Evolutionary conservation across 108 stramenopile species (phyloP).

Genomic region (Pseudonitzschia pungens): DNA sequence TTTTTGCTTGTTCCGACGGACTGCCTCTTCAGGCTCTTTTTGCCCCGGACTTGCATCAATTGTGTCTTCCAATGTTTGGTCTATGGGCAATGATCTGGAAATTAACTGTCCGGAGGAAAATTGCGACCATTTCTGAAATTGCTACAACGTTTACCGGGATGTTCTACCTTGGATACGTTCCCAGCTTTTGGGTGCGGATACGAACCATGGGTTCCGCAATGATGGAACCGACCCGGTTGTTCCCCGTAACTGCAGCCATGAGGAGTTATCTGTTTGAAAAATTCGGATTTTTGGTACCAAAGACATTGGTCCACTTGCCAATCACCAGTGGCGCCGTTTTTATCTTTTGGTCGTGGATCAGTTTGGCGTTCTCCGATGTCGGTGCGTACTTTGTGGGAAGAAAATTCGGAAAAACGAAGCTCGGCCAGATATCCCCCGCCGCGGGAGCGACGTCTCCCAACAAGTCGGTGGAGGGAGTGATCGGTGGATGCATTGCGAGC

Average conservation of each 20-base stretch:
- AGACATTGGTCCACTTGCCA: constrained; percentile 54
- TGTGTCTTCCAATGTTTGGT: constrained; percentile 73
- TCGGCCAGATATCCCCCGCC: constrained; percentile 74
- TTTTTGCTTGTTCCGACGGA: neutral
- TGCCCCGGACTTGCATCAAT: constrained; percentile 78
- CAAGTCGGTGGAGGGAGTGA: constrained; percentile 94
- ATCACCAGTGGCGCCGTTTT: constrained; percentile 88
- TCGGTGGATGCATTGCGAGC: constrained; percentile 84
- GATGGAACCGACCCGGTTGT: constrained; percentile 66
- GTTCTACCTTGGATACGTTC: constrained; percentile 96
- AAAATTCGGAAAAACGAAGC: constrained; percentile 79
- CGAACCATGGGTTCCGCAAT: constrained; percentile 51
- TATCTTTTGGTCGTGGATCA: constrained; percentile 95
- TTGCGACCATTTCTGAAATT: constrained; percentile 88
- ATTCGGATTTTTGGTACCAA: constrained; percentile 43
- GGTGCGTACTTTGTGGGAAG: constrained; percentile 93
- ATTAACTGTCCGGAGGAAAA: constrained; percentile 72
- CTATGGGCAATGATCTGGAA: constrained; percentile 92
- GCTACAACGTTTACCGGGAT: constrained; percentile 96
- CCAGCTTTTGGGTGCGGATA: constrained; percentile 92
- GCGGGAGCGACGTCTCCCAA: constrained; percentile 94
- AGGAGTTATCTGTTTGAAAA: constrained; percentile 55
- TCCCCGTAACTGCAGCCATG: constrained; percentile 53
- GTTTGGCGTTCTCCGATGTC: constrained; percentile 91
- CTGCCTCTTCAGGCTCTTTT: constrained; percentile 50